Base-by-base conservation (phyloP, 2,329 filamentous ascomycete species). In the Bertia moriformis region DNA sequence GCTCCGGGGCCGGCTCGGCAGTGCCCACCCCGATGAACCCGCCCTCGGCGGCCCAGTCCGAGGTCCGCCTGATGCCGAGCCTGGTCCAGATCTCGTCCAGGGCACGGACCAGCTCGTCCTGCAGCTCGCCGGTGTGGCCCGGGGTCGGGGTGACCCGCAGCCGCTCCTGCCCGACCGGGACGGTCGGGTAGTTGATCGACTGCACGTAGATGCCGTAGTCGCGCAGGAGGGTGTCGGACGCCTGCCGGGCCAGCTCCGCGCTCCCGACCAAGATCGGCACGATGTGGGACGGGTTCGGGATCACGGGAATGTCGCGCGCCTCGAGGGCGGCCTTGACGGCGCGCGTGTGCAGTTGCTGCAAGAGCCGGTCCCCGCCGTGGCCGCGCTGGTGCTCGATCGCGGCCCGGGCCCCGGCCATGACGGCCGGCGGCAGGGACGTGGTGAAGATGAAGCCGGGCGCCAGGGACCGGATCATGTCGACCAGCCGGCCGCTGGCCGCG, bases 371-470 rank as follows among this genome's bases (percentile, higher is more conserved):
- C 41, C 85, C 85, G 49, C 81, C 73, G 57, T 93, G 81, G 39
- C 68, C 67, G 65, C 85, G 81, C 60, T 96, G 91, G 57, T 96
- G 95, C 54, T 95, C 84, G 51, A 98, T 96, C 22, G 91, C 87
- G 1, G 85, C 70, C 56, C 79, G 76, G 18, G 91, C 91, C 40
- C 91, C 91, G 15, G 91, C 88, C 91, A 98, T 98, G 45, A 86
- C 93, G 14, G 91, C 87, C 0, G 91, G 91, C 3, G 91, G 91
- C 13, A 98, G 76, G 7, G 88, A 93, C 3, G 91, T 98, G 37
- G 91, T 98, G 67, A 98, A 98, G 59, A 98, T 98, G 65, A 98
- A 98, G 19, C 91, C 91, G 3, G 91, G 88, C 1, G 91, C 91
- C 30, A 96, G 76, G 5, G 91, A 96, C 39, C 91, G 84, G 51